Conservation (phyloP, 306 rosid genomes). For the Trifolium pratense region DNA sequence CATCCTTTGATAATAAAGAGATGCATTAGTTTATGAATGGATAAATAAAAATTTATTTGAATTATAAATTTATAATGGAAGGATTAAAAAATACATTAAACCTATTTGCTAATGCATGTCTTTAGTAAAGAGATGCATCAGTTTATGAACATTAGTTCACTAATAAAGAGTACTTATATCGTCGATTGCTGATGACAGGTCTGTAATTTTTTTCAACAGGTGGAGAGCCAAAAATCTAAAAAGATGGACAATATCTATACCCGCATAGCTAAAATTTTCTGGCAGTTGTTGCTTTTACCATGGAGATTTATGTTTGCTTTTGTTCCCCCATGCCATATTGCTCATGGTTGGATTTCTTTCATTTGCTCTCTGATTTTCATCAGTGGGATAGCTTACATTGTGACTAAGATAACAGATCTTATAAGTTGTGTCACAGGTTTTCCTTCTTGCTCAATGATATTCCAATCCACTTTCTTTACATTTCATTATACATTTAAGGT, state of each 20-base stretch:
- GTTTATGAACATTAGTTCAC: conserved; percentile 32
- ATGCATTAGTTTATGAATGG: neutral
- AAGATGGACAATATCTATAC: conserved; percentile 49
- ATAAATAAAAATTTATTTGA: neutral
- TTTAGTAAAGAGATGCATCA: neutral
- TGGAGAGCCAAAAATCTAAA: conserved; percentile 65
- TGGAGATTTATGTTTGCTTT: conserved; percentile 88
- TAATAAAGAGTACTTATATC: conserved; percentile 19
- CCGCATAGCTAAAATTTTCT: conserved; percentile 57
- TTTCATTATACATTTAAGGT: conserved; percentile 28
- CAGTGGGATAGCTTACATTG: conserved; percentile 85
- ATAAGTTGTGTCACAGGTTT: conserved; percentile 97
- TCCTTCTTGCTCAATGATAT: conserved; percentile 38
- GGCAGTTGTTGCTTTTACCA: conserved; percentile 73
- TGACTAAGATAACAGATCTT: conserved; percentile 83
- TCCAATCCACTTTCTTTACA: conserved; percentile 34
- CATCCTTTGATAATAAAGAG: neutral
- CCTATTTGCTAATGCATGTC: neutral
- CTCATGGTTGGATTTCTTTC: conserved; percentile 96
- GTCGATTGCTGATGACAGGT: conserved; percentile 31
- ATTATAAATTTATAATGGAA: neutral
- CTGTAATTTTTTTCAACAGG: conserved; percentile 55
- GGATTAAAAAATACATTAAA: neutral
- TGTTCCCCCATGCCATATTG: conserved; percentile 86
- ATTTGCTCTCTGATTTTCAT: conserved; percentile 81